Conservation (phyloP, 768 basidiomycete genomes). For the Boletus rubroflammeus region DNA sequence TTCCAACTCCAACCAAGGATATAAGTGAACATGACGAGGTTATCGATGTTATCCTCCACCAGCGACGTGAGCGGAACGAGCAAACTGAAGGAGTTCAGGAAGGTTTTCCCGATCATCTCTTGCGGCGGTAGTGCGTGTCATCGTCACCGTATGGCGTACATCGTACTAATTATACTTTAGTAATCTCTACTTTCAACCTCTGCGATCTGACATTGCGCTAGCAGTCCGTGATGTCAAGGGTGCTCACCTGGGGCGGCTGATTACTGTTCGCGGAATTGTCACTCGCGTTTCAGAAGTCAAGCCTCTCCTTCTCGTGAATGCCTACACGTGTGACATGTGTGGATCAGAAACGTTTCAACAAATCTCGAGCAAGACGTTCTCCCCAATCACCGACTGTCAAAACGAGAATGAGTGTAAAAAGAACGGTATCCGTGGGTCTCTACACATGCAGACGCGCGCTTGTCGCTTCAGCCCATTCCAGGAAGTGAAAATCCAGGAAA, state of each 20-base stretch:
- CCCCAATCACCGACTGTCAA: constrained; percentile 84
- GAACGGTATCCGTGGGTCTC: constrained; percentile 81
- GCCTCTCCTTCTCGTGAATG: constrained; percentile 93
- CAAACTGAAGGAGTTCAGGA: constrained; percentile 69
- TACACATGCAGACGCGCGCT: constrained; percentile 98
- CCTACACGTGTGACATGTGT: constrained; percentile 97
- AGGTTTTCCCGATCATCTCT: constrained; percentile 85
- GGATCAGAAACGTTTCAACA: constrained; percentile 99
- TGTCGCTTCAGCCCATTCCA: constrained; percentile 98
- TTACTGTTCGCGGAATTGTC: constrained; percentile 96
- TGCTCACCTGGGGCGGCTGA: constrained; percentile 80
- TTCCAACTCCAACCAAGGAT: constrained; percentile 87
- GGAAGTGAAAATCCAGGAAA: constrained; percentile 98
- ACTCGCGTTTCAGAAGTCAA: constrained; percentile 99
- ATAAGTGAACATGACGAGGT: constrained; percentile 91
- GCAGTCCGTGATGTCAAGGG: constrained; percentile 93
- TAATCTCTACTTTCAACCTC: constrained; percentile 91
- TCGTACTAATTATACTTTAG: constrained; percentile 40
- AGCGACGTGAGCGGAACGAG: constrained; percentile 84
- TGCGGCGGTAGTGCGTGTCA: constrained; percentile 87
- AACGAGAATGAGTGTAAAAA: constrained; percentile 82
- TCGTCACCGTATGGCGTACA: background rate
- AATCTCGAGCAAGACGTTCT: constrained; percentile 87
- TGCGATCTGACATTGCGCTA: constrained; percentile 68
- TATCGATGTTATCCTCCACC: constrained; percentile 94